These are phyloP conservation scores for Boletus barrowsii DNA, from an alignment of 768 basidiomycete species.

Conservation along the genomic window DNA sequence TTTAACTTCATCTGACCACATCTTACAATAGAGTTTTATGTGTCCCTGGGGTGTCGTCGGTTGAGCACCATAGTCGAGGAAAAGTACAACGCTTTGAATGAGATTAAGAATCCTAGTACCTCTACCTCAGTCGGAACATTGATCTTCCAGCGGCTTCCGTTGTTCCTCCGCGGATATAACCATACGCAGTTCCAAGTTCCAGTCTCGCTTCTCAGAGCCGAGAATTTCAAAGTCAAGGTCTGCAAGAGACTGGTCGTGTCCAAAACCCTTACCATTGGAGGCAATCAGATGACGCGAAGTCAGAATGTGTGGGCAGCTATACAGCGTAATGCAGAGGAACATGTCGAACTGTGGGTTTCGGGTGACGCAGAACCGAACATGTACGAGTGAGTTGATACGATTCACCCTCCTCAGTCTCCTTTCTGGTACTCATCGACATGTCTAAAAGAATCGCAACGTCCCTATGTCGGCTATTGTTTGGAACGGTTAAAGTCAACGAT, in stretches of 20 bases:
- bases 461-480: slow-evolving; percentile 73
- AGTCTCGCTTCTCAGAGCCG: slow-evolving; percentile 51
- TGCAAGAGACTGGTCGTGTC: slow-evolving; percentile 60
- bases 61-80: slow-evolving; percentile 47
- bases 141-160: slow-evolving; percentile 69
- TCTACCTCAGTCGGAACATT: slow-evolving; percentile 50
- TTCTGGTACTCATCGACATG: not conserved
- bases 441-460: slow-evolving; percentile 68
- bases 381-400: slow-evolving; percentile 69
- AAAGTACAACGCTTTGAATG: slow-evolving; percentile 56
- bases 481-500: slow-evolving; percentile 76
- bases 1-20: not conserved
- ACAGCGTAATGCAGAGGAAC: slow-evolving; percentile 42
- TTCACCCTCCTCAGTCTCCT: not conserved
- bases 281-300: slow-evolving; percentile 42
- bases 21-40: slow-evolving; percentile 57
- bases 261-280: slow-evolving; percentile 54
- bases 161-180: slow-evolving; percentile 66
- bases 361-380: slow-evolving; percentile 71
- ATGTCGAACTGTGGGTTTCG: slow-evolving; percentile 71
- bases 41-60: slow-evolving; percentile 57
- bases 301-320: slow-evolving; percentile 72
- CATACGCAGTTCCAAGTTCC: slow-evolving; percentile 51
- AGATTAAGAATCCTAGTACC: slow-evolving; percentile 43
- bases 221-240: slow-evolving; percentile 61